Conservation (phyloP, 139 green algal genomes). For the Auxenochlorella pyrenoidosa region DNA sequence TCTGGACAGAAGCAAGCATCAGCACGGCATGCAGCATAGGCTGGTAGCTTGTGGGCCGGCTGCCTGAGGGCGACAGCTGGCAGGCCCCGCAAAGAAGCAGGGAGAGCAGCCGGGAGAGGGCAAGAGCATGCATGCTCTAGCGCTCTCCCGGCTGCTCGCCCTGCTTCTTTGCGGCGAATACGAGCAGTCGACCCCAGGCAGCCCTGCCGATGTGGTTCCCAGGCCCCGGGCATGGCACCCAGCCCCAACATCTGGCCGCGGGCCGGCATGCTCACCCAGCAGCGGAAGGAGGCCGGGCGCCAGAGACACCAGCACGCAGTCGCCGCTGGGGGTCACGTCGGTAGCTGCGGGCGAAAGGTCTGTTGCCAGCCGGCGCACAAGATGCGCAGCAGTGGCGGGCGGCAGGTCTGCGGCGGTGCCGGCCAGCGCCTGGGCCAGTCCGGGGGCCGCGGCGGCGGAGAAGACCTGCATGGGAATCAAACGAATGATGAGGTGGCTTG, state of each 20-base stretch:
- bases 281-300: constrained; percentile 15
- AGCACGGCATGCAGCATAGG: not conserved
- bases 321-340: not conserved
- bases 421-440: not conserved
- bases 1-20: not conserved
- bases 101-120: too few species aligned
- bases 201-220: too few species aligned
- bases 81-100: not conserved
- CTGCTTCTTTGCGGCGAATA: too few species aligned
- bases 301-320: constrained; percentile 9
- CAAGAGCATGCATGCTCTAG: too few species aligned
- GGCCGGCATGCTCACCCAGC: constrained; percentile 10
- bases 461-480: not conserved
- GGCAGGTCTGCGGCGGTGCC: not conserved
- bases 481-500: too few species aligned
- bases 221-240: not conserved
- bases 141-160: too few species aligned
- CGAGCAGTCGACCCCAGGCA: too few species aligned
- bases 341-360: not conserved
- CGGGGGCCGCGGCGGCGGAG: not conserved
- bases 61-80: too few species aligned
- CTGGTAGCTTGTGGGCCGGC: not conserved
- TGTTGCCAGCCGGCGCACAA: not conserved
- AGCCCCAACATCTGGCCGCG: not conserved
- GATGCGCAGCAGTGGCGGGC: not conserved